These are phyloP conservation scores for Croton laevigatus DNA, from an alignment of 441 rosid genomes.

Conservation along the genomic window DNA sequence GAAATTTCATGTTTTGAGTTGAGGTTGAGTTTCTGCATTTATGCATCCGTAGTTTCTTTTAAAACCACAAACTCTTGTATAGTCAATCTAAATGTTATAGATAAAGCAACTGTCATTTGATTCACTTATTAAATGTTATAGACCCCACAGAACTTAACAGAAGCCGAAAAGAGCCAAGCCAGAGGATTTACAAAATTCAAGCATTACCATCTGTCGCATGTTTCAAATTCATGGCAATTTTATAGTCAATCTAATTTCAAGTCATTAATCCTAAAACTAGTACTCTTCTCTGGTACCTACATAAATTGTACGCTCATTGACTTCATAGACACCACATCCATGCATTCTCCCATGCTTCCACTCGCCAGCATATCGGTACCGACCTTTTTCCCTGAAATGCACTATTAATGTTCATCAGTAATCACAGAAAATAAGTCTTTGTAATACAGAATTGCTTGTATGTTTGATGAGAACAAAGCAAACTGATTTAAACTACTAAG, in stretches of 20 bases:
- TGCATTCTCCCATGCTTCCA: slow-evolving; percentile 97
- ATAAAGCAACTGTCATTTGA: not conserved
- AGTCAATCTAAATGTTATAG: too few relatives aligned
- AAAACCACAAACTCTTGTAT: not conserved
- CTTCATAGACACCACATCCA: slow-evolving; percentile 87
- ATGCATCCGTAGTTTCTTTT: not conserved
- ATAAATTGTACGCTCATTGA: slow-evolving; percentile 56
- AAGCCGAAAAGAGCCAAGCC: not conserved
- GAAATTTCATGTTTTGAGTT: not conserved
- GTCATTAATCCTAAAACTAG: not conserved
- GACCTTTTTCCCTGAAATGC: slow-evolving; percentile 77
- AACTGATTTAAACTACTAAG: not conserved
- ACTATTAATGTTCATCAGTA: slow-evolving; percentile 19
- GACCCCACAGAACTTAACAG: not conserved
- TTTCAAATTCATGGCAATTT: not conserved
- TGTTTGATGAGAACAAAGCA: slow-evolving; percentile 1
- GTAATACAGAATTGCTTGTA: slow-evolving; percentile 1
- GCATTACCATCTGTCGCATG: not conserved
- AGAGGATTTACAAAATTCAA: not conserved
- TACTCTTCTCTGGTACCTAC: slow-evolving; percentile 43
- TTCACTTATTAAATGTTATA: not conserved
- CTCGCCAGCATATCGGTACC: slow-evolving; percentile 90
- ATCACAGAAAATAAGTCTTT: slow-evolving; percentile 7
- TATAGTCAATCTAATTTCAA: not conserved
- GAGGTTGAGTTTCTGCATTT: not conserved